These are phyloP conservation scores for Podaxis sp. DNA, from an alignment of 768 basidiomycete species.

Conservation along the genomic window DNA sequence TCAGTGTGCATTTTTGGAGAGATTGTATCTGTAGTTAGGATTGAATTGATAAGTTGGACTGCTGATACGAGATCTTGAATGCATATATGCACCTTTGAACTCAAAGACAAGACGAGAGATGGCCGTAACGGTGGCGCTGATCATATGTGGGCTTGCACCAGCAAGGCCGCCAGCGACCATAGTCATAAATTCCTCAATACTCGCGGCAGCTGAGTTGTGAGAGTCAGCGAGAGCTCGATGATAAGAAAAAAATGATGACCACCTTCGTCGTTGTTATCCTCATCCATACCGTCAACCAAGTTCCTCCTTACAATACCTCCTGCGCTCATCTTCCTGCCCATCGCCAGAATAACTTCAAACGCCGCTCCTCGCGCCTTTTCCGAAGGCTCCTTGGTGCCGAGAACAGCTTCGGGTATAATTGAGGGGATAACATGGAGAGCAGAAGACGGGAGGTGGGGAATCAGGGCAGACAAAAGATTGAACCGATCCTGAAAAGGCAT, in stretches of 20 bases:
- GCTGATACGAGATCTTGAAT: background rate
- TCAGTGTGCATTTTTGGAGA: slow-evolving; percentile 75
- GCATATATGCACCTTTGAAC: slow-evolving; percentile 71
- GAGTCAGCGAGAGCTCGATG: background rate
- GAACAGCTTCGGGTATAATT: slow-evolving; percentile 89
- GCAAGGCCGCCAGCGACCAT: slow-evolving; percentile 96
- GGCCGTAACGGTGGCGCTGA: slow-evolving; percentile 94
- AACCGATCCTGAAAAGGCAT: slow-evolving; percentile 68
- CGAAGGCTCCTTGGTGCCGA: slow-evolving; percentile 96
- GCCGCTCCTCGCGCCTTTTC: slow-evolving; percentile 88
- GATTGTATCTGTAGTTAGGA: slow-evolving; percentile 53
- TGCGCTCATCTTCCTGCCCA: slow-evolving; percentile 89
- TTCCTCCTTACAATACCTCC: slow-evolving; percentile 82
- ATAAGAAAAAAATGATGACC: slow-evolving; percentile 25
- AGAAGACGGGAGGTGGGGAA: slow-evolving; percentile 65
- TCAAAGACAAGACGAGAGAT: slow-evolving; percentile 94
- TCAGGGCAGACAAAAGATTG: slow-evolving; percentile 65
- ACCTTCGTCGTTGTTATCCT: slow-evolving; percentile 54
- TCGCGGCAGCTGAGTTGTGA: slow-evolving; percentile 54
- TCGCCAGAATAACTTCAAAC: slow-evolving; percentile 85
- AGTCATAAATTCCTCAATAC: slow-evolving; percentile 88
- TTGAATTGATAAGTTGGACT: background rate
- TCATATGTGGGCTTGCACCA: slow-evolving; percentile 95
- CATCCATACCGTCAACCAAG: slow-evolving; percentile 83
- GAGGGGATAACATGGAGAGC: slow-evolving; percentile 84